Conservation (phyloP, 1,284 basidiomycete species). For the Cerrena zonata region DNA sequence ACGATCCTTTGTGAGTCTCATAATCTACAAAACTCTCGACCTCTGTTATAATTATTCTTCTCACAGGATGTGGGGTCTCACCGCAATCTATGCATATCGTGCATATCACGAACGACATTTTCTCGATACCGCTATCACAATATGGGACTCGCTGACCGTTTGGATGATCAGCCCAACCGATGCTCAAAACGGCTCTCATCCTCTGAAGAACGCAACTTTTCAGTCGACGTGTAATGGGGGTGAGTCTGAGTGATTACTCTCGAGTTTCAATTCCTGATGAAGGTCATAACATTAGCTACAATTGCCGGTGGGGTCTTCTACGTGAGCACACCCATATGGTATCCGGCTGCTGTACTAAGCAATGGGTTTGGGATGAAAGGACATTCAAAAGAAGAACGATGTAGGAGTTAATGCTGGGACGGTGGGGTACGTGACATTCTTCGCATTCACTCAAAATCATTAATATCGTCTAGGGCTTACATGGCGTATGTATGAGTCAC, state of each 20-base stretch:
- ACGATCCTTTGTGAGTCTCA: not conserved
- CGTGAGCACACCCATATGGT: not conserved
- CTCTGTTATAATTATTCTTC: not conserved
- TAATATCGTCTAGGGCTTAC: conserved; percentile 2
- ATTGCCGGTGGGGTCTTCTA: conserved; percentile 7
- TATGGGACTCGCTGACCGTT: not conserved
- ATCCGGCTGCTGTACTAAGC: not conserved
- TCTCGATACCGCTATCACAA: not conserved
- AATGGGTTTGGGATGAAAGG: not conserved
- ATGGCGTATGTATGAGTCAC: conserved; percentile 6
- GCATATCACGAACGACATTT: not conserved
- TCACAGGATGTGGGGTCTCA: not conserved
- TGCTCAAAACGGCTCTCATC: not conserved
- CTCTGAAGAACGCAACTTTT: conserved; percentile 2
- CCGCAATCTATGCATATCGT: not conserved
- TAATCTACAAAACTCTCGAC: not conserved
- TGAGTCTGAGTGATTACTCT: not conserved
- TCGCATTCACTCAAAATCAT: not conserved
- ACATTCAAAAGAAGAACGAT: conserved; percentile 2
- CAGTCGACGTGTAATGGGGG: not conserved
- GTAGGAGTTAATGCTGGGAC: conserved; percentile 5
- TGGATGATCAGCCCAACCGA: conserved; percentile 3
- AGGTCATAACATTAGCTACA: not conserved
- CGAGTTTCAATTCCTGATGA: not conserved
- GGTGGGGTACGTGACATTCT: not conserved